Evolutionary conservation across 306 rosid genomes (phyloP), one percentile per base, ranked within the genome.

Genomic region (Vigna radiata): DNA sequence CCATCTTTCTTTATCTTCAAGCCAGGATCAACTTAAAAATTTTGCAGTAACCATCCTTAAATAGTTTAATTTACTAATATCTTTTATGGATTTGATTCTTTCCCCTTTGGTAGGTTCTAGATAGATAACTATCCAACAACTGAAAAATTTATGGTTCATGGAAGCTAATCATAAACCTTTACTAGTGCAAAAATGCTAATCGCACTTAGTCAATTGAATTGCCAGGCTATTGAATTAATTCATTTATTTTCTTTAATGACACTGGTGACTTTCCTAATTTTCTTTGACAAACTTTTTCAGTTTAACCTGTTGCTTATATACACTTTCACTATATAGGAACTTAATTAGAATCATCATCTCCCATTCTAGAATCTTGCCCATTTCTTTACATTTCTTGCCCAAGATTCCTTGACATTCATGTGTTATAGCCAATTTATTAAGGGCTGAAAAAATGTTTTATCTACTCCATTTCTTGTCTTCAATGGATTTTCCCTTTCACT

Each of bases 71-170:
- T n/a, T 61, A 59, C 48, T 27, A 47, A 29, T 33, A 33, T 18
- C 18, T 54, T 37, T 72, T 18, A 21, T 55, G 47, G 60, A 72
- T 18, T 72, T 19, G 52, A 37, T 72, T 54, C 18, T 19, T 33
- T 29, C 46, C 8, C 19, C 6, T 33, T 60, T 47, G 29, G 17
- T 29, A 46, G 33, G 46, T 23, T 14, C 16, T 39, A 12, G 48
- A 16, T 73, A 44, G 78, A 44, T 25, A 25, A 25, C 23, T 6
- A 8, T 7, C 14, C 23, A 60, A 10, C n/a, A 8, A 60, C 4
- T 17, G 31, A 73, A 46, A 60, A 36, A 74, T 74, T 16, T 60
- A 46, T 58, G 8, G 5, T 73, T 16, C n/a, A 41, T 59, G 68
- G 55, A 13, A 59, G 48, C 70, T 46, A 59, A 33, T 61, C 60